Conservation (phyloP, 371 early-diverging fungal genomes). For the Mucor velutinosus region DNA sequence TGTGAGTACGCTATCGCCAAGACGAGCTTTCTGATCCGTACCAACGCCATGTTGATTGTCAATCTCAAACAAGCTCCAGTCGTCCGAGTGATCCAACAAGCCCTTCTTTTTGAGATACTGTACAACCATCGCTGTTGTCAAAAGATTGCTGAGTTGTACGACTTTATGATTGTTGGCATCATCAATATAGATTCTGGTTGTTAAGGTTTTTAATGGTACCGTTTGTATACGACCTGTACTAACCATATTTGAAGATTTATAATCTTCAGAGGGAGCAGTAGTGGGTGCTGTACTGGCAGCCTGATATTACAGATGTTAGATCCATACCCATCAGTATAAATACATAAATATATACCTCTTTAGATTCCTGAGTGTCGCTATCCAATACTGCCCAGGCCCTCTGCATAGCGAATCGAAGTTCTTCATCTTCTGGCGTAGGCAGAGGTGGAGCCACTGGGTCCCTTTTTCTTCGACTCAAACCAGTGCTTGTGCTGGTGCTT, state of each 20-base stretch:
- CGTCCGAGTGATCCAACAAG: slow-evolving; percentile 59
- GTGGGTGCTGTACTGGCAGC: not conserved
- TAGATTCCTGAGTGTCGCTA: not conserved
- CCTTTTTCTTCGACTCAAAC: slow-evolving; percentile 4
- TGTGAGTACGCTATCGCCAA: not conserved
- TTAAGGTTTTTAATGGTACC: slow-evolving; percentile 54
- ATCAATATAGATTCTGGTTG: slow-evolving; percentile 85
- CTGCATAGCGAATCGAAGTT: slow-evolving; percentile 37
- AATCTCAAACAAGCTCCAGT: slow-evolving; percentile 91
- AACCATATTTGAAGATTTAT: slow-evolving; percentile 14
- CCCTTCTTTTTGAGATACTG: slow-evolving; percentile 66
- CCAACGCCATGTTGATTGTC: slow-evolving; percentile 77
- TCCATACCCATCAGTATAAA: not conserved
- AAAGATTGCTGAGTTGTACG: slow-evolving; percentile 70
- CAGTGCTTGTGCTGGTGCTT: not conserved
- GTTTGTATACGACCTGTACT: slow-evolving; percentile 28
- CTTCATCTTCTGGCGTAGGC: slow-evolving; percentile 30
- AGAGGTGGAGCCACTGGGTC: slow-evolving; percentile 5
- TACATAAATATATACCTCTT: slow-evolving; percentile 2
- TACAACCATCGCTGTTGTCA: slow-evolving; percentile 75
- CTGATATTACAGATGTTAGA: not conserved
- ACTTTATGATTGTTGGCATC: slow-evolving; percentile 75
- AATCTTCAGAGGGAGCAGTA: not conserved
- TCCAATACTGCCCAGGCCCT: slow-evolving; percentile 35
- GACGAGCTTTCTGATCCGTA: slow-evolving; percentile 9